A percentile compares a stretch with the other conserved stretches of the same genome.
These are phyloP conservation scores for Lithospermum erythrorhizon DNA, from an alignment of 257 asterid genomes.

Conservation along the genomic window DNA sequence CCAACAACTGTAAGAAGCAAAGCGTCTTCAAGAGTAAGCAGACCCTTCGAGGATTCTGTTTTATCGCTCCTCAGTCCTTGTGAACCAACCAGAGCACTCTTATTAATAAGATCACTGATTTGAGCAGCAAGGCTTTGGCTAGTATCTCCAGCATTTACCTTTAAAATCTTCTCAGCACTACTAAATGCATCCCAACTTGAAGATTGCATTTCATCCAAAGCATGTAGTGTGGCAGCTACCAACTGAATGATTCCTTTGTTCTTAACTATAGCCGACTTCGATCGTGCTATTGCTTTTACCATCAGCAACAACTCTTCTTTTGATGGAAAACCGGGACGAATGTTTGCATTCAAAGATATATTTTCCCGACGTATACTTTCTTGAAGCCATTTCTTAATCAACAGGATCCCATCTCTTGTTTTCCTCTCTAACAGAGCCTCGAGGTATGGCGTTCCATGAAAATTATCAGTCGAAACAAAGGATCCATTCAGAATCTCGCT, in stretches of 20 bases:
- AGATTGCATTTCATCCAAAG: slow-evolving; percentile 53
- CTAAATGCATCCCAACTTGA: slow-evolving; percentile 83
- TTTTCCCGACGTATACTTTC: slow-evolving; percentile 75
- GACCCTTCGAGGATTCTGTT: slow-evolving; percentile 34
- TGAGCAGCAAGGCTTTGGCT: slow-evolving; percentile 98
- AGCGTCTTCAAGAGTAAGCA: slow-evolving; percentile 70
- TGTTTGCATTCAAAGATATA: slow-evolving; percentile 35
- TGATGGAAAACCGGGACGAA: slow-evolving; percentile 62
- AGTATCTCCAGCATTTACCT: slow-evolving; percentile 83
- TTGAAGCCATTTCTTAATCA: slow-evolving; percentile 93
- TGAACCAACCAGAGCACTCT: slow-evolving; percentile 52
- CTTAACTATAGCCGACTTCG: slow-evolving; percentile 44
- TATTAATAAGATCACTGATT: slow-evolving; percentile 83
- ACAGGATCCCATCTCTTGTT: slow-evolving; percentile 69
- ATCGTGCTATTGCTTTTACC: slow-evolving; percentile 58
- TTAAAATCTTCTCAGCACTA: slow-evolving; percentile 87
- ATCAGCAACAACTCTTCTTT: slow-evolving; percentile 53
- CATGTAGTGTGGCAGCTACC: slow-evolving; percentile 62
- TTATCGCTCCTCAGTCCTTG: slow-evolving; percentile 26
- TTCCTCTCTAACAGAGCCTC: slow-evolving; percentile 78
- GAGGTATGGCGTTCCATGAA: slow-evolving; percentile 71
- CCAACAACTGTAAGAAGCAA: slow-evolving; percentile 68
- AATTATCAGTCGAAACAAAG: slow-evolving; percentile 66
- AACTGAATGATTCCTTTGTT: slow-evolving; percentile 84
- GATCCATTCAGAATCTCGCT: slow-evolving; percentile 57